Evolutionary conservation across 768 basidiomycete species (phyloP), one percentile per base, ranked within the genome.

Genomic region (Hericium erinaceus): DNA sequence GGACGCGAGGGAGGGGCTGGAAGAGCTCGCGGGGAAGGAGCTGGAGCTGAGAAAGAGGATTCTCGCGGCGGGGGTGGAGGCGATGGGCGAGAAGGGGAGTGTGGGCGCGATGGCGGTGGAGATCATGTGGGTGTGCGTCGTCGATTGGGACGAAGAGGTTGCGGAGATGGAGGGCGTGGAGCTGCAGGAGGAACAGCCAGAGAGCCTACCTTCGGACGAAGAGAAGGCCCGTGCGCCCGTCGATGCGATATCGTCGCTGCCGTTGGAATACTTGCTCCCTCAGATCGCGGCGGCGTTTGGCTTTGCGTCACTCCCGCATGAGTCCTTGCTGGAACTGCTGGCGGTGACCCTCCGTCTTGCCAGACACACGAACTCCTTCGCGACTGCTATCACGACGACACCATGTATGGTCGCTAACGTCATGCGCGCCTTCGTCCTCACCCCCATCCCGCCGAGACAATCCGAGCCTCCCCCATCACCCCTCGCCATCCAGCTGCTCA

Each of bases 41-140:
- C 62, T 65, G 0, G 65, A 79, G 7, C 59, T 87, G 11, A 74
- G 87, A 60, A 82, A 77, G 58, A 79, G 83, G 18, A 81, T 88
- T 11, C 67, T 92, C 10, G 82, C 82, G 12, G 79, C 83, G 22
- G 88, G 84, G 1, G 72, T 85, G 11, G 83, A 84, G 58, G 86
- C 86, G 0, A 70, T 91, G 64, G 69, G 69, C 8, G 85, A 87
- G 65, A 75, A 77, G 18, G 89, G 87, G 3, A 81, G 79, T 58
- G 75, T 89, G 10, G 87, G 85, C 7, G 78, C 78, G 3, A 76
- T 75, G 11, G 89, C 87, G 0, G 75, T 89, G 8, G 86, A 89
- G 58, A 76, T 89, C 3, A 69, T 87, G 20, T 91, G 89, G 87
- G 80, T 82, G 58, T 85, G 83, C 55, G 66, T 88, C 24, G 87